Conservation (phyloP, 1,284 basidiomycete species). For the Schizophyllum amplum region DNA sequence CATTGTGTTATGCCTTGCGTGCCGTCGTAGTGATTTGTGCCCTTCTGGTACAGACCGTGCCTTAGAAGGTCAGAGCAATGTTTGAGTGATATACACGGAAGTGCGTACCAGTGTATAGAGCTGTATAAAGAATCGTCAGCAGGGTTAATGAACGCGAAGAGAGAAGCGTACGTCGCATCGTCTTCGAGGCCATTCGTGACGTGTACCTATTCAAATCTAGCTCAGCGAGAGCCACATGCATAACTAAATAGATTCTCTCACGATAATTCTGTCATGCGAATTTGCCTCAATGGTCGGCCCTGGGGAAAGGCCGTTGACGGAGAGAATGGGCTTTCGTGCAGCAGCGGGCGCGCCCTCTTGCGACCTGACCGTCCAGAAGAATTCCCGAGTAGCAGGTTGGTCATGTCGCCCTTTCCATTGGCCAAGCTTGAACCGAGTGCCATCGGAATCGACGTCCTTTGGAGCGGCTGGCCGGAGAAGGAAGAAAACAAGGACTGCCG, state of each 20-base stretch:
- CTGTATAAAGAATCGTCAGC: constrained; percentile 7
- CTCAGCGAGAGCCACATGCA: not conserved
- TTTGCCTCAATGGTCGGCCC: constrained; percentile 44
- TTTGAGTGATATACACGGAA: no score
- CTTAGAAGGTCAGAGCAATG: constrained; percentile 1
- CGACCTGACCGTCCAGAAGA: constrained; percentile 25
- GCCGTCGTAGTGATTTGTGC: constrained; percentile 37
- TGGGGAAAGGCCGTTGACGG: constrained; percentile 39
- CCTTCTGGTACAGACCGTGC: constrained; percentile 21
- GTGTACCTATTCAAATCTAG: constrained; percentile 6
- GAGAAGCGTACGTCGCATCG: constrained; percentile 7
- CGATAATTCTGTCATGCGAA: constrained; percentile 31
- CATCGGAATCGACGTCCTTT: not conserved
- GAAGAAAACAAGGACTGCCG: not conserved
- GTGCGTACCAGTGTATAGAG: constrained; percentile 13
- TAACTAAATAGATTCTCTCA: constrained; percentile 11
- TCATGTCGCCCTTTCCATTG: constrained; percentile 16
- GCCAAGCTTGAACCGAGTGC: constrained; percentile 2
- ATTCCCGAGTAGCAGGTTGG: constrained; percentile 24
- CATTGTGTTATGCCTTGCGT: constrained; percentile 41
- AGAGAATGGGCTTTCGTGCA: constrained; percentile 29
- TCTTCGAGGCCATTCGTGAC: constrained; percentile 7
- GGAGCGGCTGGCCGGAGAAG: not conserved
- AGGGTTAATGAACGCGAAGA: not conserved
- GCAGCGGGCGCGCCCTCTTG: constrained; percentile 28